phyloP scores from a whole-genome alignment of 1,284 basidiomycete genomes.

The Abortiporus biennis region DNA sequence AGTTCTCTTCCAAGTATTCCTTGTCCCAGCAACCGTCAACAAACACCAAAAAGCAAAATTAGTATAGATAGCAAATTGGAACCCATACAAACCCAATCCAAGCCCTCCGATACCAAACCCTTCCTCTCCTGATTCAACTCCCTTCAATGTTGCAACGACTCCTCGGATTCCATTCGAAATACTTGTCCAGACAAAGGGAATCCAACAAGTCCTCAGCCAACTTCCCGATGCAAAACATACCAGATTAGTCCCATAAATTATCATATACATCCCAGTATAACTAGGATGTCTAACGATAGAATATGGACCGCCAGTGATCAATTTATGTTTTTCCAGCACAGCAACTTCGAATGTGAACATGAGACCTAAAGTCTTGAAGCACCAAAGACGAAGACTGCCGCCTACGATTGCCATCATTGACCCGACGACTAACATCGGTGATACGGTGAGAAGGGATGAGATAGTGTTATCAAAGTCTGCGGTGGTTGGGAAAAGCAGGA shows the following conservation, averaged over 20 bases:
- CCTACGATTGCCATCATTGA: no score
- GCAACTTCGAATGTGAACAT: no score
- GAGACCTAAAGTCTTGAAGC: no score
- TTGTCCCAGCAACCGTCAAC: slow-evolving; percentile 19
- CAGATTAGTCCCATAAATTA: slow-evolving; percentile 19
- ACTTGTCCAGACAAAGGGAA: slow-evolving; percentile 23
- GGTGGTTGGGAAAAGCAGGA: no score
- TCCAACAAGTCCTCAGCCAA: no score
- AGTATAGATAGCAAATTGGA: slow-evolving; percentile 16
- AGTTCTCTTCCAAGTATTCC: slow-evolving; percentile 20
- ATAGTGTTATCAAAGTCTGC: no score
- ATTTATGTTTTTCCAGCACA: no score
- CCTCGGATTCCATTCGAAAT: slow-evolving; percentile 19
- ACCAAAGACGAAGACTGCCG: no score
- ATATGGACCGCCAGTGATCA: slow-evolving; percentile 24
- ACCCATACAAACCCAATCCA: no score
- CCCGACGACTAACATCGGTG: no score
- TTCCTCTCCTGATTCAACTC: slow-evolving; percentile 18
- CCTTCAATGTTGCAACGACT: slow-evolving; percentile 22
- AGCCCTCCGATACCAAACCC: neutral
- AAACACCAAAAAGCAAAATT: slow-evolving; percentile 20
- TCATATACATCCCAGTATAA: slow-evolving; percentile 23
- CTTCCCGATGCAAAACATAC: slow-evolving; percentile 19
- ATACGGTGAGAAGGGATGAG: no score
- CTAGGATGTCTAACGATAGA: slow-evolving; percentile 24